Evolutionary conservation across 352 stramenopile species (phyloP), one percentile per base, ranked within the genome.

Genomic region (Phytophthora ramorum): DNA sequence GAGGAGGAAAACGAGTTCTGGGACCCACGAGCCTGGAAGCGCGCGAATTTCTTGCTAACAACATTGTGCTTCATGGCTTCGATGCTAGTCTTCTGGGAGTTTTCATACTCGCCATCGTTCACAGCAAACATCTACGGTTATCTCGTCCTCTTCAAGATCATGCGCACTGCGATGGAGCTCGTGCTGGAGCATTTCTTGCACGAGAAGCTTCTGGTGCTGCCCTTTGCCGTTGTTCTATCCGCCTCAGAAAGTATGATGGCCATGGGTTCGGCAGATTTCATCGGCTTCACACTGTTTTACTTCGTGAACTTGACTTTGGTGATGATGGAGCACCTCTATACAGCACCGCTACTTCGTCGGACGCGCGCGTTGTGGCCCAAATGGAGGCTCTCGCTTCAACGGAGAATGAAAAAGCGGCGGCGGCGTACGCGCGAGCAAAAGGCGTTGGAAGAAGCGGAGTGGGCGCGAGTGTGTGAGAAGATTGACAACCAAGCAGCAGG

Each of bases 21-120:
- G 85, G 76, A 88, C 47, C 89, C 90, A 4, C 72, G 88, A 7
- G 57, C 73, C 12, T 98, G 96, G 90, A 99, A 98, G 67, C 81
- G 93, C 19, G 81, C 82, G 34, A 97, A 98, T 58, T 86, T 98
- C n/a, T 52, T 98, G 34, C 79, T 97, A 28, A 78, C 81, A 9
- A 90, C 87, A 0, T 58, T 98, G n/a, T 75, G 63, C 16, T 87
- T 98, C 58, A 87, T 98, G 78, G 75, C 77, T 28, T 58, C 89
- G 14, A 76, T 99, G 51, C 76, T 99, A n/a, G 76, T 96, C 38
- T 78, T 98, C n/a, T 98, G 93, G 81, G 97, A 99, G 71, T 98
- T 99, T 63, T 98, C 92, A 8, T 99, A 99, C 81, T 99, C 95
- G 22, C 59, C 85, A 16, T 64, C 72, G 17, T 99, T 99, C 59